Percentiles rank a stretch among this genome's conserved stretches.
These are phyloP conservation scores for Skeletonema marinoi DNA, from an alignment of 108 stramenopile species.

Conservation along the genomic window DNA sequence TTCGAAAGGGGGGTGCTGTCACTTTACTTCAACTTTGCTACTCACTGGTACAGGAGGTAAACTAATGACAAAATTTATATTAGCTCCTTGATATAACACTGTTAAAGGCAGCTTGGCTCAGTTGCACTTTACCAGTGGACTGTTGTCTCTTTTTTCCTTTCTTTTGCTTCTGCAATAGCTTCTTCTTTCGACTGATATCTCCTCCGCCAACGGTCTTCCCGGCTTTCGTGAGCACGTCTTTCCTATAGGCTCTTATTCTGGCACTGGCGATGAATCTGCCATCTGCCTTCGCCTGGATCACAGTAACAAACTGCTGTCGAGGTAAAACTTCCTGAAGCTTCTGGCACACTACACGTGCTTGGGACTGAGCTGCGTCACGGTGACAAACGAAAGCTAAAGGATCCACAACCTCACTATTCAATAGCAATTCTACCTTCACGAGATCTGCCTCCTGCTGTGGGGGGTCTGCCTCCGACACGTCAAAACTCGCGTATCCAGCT, in stretches of 20 bases:
- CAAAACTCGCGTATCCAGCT: conserved; percentile 80
- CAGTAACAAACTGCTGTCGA: conserved; percentile 96
- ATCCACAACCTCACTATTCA: conserved; percentile 93
- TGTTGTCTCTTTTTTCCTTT: conserved; percentile 97
- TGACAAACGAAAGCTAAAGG: conserved; percentile 95
- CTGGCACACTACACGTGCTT: conserved; percentile 85
- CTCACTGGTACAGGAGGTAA: conserved; percentile 95
- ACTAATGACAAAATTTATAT: background rate
- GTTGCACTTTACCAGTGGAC: conserved; percentile 87
- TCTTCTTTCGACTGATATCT: conserved; percentile 96
- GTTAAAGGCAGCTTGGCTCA: conserved; percentile 98
- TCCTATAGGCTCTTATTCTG: conserved; percentile 91
- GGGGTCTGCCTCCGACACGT: conserved; percentile 74
- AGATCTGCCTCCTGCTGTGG: conserved; percentile 76
- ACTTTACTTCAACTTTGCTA: conserved; percentile 96
- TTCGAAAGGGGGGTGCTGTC: conserved; percentile 98
- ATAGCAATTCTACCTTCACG: conserved; percentile 92
- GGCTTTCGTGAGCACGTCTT: conserved; percentile 94
- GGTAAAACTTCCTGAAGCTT: conserved; percentile 92
- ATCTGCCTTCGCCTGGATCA: conserved; percentile 96
- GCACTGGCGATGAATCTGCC: conserved; percentile 85
- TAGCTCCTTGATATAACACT: conserved; percentile 68
- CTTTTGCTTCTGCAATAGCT: conserved; percentile 98
- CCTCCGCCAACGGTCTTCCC: conserved; percentile 97
- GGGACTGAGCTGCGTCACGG: conserved; percentile 66